These are phyloP conservation scores for Stemphylium lycopersici DNA, from an alignment of 2,329 filamentous ascomycete genomes.

Conservation along the genomic window DNA sequence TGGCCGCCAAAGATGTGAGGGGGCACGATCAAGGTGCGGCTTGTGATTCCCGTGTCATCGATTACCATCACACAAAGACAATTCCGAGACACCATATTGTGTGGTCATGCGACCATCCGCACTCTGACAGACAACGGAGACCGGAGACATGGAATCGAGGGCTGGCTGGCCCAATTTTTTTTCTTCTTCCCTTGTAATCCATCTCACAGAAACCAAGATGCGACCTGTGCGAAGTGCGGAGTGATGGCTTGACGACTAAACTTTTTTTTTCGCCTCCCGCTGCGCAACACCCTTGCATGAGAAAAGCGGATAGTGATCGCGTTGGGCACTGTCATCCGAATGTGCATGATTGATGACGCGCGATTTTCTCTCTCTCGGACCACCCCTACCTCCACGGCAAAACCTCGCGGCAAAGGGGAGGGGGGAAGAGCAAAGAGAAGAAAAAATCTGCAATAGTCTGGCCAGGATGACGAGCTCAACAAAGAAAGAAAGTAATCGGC, in stretches of 20 bases:
- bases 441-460: constrained; percentile 11
- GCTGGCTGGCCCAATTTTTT: background rate
- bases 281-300: background rate
- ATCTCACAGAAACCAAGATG: background rate
- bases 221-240: background rate
- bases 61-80: constrained; percentile 16
- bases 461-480: constrained; percentile 12
- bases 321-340: constrained; percentile 14
- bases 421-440: background rate
- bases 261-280: background rate
- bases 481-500: constrained; percentile 5
- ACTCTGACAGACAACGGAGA: background rate
- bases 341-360: constrained; percentile 10
- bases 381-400: constrained; percentile 8
- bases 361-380: background rate
- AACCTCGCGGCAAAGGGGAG: constrained; percentile 6
- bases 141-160: constrained; percentile 2
- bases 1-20: constrained; percentile 5
- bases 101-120: constrained; percentile 25
- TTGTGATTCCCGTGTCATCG: constrained; percentile 13
- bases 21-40: constrained; percentile 1
- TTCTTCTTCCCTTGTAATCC: background rate
- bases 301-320: background rate
- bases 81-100: constrained; percentile 13
- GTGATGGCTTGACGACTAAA: background rate